Evolutionary conservation across 768 basidiomycete genomes (phyloP).

Genomic region (Suillus occidentalis): DNA sequence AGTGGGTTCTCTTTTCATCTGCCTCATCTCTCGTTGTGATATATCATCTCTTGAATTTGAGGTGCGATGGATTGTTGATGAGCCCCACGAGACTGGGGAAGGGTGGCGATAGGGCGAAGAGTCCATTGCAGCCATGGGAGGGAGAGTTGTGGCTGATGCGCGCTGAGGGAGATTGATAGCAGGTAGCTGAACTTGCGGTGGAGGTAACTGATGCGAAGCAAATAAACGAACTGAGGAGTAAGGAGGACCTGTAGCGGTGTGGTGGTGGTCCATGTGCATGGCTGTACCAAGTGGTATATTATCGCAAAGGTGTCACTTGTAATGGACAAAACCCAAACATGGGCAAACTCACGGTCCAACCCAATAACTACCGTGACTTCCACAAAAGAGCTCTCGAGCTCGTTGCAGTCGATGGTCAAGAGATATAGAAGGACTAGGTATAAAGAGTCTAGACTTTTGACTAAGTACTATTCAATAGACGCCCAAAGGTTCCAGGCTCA

Average conservation of each 20-base stretch:
- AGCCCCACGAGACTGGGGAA: conserved; percentile 26
- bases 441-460: neutral
- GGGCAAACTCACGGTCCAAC: conserved; percentile 20
- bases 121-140: conserved; percentile 27
- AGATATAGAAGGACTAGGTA: neutral
- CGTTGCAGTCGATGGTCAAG: neutral
- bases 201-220: neutral
- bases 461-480: conserved; percentile 2
- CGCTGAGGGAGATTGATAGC: conserved; percentile 9
- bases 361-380: too few relatives aligned
- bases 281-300: conserved; percentile 18
- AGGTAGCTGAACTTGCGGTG: conserved; percentile 12
- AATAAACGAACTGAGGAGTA: conserved; percentile 2
- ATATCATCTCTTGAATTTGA: conserved; percentile 45
- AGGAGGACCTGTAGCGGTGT: neutral
- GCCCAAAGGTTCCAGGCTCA: neutral
- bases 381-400: neutral
- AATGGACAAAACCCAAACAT: conserved; percentile 22
- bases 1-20: conserved; percentile 32
- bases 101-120: conserved; percentile 29
- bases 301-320: conserved; percentile 13
- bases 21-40: conserved; percentile 24
- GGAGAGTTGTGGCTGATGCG: conserved; percentile 9
- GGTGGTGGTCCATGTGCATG: conserved; percentile 8
- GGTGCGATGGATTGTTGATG: conserved; percentile 28